These are phyloP conservation scores for Grigorovia yakushimaensis DNA, from an alignment of 805 yeast species.

Conservation along the genomic window DNA sequence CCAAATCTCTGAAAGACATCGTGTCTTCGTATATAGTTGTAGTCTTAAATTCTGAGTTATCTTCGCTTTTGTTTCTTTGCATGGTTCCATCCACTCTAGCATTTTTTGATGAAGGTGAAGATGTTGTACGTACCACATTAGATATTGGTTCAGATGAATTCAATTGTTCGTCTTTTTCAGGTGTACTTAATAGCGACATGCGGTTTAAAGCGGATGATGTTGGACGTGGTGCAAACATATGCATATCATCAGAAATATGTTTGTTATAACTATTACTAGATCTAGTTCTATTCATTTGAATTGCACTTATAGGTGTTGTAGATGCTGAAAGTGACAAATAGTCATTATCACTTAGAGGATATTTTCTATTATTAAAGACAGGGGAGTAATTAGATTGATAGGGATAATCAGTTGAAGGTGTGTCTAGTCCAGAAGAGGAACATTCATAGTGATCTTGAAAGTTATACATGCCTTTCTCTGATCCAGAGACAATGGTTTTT, in stretches of 20 bases:
- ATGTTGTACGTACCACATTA: constrained; percentile 7
- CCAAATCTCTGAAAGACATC: neutral
- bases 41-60: neutral
- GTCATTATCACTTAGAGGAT: neutral
- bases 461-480: constrained; percentile 3
- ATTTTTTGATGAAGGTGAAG: constrained; percentile 11
- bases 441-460: neutral
- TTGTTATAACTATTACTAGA: constrained; percentile 1
- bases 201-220: constrained; percentile 1
- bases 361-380: neutral
- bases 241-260: neutral
- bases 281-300: constrained; percentile 7
- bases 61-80: neutral
- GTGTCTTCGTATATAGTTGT: neutral
- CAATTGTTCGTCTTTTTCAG: constrained; percentile 2
- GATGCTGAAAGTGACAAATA: neutral
- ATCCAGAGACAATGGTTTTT: constrained; percentile 20
- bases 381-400: neutral
- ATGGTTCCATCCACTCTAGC: constrained; percentile 1
- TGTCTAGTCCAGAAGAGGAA: neutral
- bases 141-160: constrained; percentile 6
- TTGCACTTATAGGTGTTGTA: neutral
- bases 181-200: constrained; percentile 1
- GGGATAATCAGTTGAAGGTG: neutral
- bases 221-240: constrained; percentile 6